A percentile compares a stretch with the other conserved stretches of the same genome.
These are phyloP conservation scores for Cladosporium velox DNA, from an alignment of 2,329 filamentous ascomycete species.

Conservation along the genomic window DNA sequence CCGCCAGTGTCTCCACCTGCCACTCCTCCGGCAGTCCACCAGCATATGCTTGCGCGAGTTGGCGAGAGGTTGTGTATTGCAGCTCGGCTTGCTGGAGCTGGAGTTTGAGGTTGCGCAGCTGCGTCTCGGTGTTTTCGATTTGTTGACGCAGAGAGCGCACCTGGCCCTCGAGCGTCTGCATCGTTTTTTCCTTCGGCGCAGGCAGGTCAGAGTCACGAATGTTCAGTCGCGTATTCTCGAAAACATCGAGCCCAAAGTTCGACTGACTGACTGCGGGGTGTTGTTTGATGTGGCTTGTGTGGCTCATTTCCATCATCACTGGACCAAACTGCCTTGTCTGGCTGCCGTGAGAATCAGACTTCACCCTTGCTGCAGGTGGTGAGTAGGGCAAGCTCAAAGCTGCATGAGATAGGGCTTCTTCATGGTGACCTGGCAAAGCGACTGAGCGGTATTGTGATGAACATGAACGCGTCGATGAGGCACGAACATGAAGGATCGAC, in stretches of 20 bases:
- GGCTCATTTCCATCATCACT: neutral
- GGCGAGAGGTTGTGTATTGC: constrained; percentile 31
- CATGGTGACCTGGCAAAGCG: neutral
- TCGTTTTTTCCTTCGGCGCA: neutral
- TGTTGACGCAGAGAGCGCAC: constrained; percentile 45
- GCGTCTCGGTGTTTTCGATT: constrained; percentile 45
- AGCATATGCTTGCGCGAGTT: constrained; percentile 33
- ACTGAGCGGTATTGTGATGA: neutral
- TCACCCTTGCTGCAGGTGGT: neutral
- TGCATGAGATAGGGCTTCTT: neutral
- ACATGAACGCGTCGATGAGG: neutral
- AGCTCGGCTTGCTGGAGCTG: constrained; percentile 48
- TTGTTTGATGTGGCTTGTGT: neutral
- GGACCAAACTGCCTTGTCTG: neutral
- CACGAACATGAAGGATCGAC: too few relatives aligned
- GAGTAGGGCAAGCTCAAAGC: neutral
- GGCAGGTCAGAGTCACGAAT: neutral
- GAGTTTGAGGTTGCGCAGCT: constrained; percentile 42
- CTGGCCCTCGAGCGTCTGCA: constrained; percentile 23
- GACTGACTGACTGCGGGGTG: neutral
- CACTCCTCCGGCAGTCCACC: constrained; percentile 47
- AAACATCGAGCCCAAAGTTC: neutral
- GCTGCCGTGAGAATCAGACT: neutral
- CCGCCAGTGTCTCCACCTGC: constrained; percentile 45
- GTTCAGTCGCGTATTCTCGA: neutral